A percentile compares a stretch with the other conserved stretches of the same genome.
Conservation (phyloP, 1,284 basidiomycete species). For the Quambalaria eucalypti region DNA sequence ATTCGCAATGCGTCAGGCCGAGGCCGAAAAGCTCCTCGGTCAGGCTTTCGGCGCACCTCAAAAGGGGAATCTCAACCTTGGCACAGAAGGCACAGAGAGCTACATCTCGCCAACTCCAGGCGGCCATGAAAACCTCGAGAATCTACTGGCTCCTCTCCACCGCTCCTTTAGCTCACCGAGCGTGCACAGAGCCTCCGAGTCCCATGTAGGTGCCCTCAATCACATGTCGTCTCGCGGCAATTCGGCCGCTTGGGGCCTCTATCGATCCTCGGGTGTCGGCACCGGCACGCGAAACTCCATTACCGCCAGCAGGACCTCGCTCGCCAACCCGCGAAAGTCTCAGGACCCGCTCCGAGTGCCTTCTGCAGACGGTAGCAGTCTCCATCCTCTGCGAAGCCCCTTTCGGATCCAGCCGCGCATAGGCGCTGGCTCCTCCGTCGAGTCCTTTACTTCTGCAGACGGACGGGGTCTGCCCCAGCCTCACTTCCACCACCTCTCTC, state of each 20-base stretch:
- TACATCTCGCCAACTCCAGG: too few species aligned
- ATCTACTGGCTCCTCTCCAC: neutral
- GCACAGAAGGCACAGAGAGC: too few species aligned
- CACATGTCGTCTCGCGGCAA: neutral
- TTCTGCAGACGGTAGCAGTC: too few species aligned
- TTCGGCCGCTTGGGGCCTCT: too few species aligned
- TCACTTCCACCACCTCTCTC: too few species aligned
- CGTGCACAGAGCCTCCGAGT: neutral
- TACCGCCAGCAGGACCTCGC: neutral
- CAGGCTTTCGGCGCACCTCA: neutral
- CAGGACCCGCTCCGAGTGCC: too few species aligned
- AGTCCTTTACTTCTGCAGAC: neutral
- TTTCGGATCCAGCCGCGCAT: too few species aligned
- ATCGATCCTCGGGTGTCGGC: neutral
- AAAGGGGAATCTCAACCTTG: neutral
- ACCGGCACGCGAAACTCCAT: neutral
- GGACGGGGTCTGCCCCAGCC: too few species aligned
- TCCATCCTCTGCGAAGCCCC: too few species aligned
- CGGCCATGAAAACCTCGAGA: neutral
- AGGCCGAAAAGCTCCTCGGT: neutral
- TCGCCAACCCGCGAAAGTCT: neutral
- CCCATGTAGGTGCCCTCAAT: neutral
- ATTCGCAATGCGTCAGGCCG: neutral
- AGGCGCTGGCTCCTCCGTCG: neutral
- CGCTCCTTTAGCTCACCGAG: neutral